Base-by-base conservation (phyloP, 2,329 filamentous ascomycete genomes). In the Penicillium hordei region DNA sequence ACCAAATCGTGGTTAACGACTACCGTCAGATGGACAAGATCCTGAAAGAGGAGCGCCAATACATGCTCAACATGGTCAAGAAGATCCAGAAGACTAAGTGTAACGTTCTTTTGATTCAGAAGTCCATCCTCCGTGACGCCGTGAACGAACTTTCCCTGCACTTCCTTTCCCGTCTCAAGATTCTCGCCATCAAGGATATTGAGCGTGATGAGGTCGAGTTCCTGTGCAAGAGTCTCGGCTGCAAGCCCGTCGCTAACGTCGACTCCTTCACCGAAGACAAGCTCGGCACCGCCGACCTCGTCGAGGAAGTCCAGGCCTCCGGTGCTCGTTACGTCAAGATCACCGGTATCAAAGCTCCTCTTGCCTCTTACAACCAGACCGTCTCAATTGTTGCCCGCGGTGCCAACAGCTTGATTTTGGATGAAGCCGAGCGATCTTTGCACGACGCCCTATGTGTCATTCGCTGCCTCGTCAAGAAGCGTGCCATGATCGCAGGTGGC, bases 21-120 rank as follows among this genome's bases (percentile, higher is more conserved):
- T 99, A 99, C 84, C 86, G 94, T 72, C 94, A 99, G 77, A 99
- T 99, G 94, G 94, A 99, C 83, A 99, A 97, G 85, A 99, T 99
- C 66, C 86, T 99, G 68, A 99, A 99, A 81, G 94, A 99, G 80
- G 94, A 99, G 82, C 91, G 94, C 67, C 90, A 94, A 68, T 99
- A 99, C 79, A 86, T 99, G 64, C 85, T 99, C 58, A 97, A 97
- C 82, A 90, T 99, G 86, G 93, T 95, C 74, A 97, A 99, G 86
- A 99, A 97, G 85, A 99, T 99, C 78, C 97, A 97, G 82, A 99
- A 97, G 84, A 93, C 94, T 67, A 99, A 97, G 83, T 99, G 94
- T 81, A 99, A 99, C 71, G 94, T 99, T 43, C 87, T 97, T 44
- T 83, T 99, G 66, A 97, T 99, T 68, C 94, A 99, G 74, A 99